Conservation (phyloP, 805 yeast genomes). For the Maudiozyma saulgeensis region DNA sequence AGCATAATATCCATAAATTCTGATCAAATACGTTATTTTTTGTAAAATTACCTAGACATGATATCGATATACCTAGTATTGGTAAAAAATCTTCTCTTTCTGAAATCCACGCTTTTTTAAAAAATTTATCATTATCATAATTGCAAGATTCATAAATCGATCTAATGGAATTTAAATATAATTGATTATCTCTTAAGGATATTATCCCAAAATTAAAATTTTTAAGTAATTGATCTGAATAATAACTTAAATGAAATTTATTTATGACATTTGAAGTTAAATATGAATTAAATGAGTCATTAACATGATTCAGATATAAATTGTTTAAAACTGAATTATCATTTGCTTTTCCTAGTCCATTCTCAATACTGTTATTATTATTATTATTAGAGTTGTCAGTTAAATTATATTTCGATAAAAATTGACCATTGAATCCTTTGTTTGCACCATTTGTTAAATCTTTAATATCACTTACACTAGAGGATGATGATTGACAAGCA, state of each 20-base stretch:
- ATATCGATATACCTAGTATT: neutral
- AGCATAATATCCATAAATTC: slow-evolving; percentile 2
- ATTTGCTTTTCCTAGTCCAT: no score
- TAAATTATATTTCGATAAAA: no score
- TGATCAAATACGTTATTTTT: slow-evolving; percentile 1
- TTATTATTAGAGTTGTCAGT: no score
- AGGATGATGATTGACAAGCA: neutral
- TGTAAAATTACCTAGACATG: slow-evolving; percentile 1
- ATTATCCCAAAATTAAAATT: slow-evolving; percentile 1
- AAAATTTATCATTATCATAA: neutral
- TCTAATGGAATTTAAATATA: neutral
- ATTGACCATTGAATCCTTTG: no score
- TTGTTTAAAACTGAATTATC: neutral
- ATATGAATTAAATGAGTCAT: slow-evolving; percentile 1
- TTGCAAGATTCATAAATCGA: neutral
- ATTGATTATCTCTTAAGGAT: neutral
- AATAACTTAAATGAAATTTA: neutral
- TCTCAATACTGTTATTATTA: no score
- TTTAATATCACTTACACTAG: neutral
- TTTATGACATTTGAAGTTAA: neutral
- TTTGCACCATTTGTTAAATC: neutral
- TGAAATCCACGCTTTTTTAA: neutral
- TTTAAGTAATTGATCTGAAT: neutral
- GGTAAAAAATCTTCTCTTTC: neutral
- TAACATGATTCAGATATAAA: neutral